Evolutionary conservation across 768 basidiomycete genomes (phyloP), one percentile per base, ranked within the genome.

Genomic region (Trametes elegans): DNA sequence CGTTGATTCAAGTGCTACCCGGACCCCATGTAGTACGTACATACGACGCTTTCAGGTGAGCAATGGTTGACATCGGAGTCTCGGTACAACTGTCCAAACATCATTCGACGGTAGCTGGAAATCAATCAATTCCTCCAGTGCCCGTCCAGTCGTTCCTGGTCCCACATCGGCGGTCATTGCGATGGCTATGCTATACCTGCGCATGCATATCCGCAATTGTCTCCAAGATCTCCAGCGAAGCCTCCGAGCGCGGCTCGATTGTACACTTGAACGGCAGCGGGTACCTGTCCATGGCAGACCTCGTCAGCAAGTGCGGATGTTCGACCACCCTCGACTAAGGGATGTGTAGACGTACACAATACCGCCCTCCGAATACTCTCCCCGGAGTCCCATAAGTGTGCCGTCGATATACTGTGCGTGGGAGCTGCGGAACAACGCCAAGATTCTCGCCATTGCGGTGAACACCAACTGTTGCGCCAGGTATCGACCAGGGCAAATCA

Each of bases 401-500:
- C 59, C 59, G 14, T 48, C 21, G 9, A 19, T 39, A 16, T 47
- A 44, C 1, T 16, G 47, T 8, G 43, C 53, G 16, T 43, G 40
- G 13, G 41, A 24, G 26, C 59, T 59, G 40, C 52, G 49, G 49
- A 62, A 62, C n/a, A 49, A 23, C 24, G 53, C 53, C 21, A 59
- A 43, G 4, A 53, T 42, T 19, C 49, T 31, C 6, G 57, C 53
- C 19, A 56, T 56, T 10, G 46, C 32, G 7, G 53, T 49, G 43
- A 58, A 61, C 13, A 58, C 13, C 3, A 48, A 18, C 38, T 31
- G 38, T 13, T 54, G 41, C 16, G 47, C 57, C 13, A 61, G 28
- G 24, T 49, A 18, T 27, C 43, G 47, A 3, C 60, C 60, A 13
- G 60, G 57, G 35, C 60, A 61, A 36, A 43, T 53, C 49, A 55